Conservation (phyloP, 169 alveolate genomes). For the Nephromyces sp. region DNA sequence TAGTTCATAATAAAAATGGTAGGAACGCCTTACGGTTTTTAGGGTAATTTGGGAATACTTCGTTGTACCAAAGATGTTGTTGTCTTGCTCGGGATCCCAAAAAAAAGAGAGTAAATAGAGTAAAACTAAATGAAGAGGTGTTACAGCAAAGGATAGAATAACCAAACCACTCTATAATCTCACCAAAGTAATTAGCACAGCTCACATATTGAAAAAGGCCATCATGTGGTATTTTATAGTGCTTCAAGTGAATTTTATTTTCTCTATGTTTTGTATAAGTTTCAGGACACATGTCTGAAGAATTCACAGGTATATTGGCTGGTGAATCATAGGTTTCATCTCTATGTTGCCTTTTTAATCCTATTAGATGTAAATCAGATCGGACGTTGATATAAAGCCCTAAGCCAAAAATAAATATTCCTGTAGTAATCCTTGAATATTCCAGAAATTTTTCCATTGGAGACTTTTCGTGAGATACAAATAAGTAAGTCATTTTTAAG, state of each 20-base stretch:
- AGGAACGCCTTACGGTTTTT: constrained; percentile 2
- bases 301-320: neutral
- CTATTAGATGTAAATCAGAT: neutral
- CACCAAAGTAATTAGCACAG: constrained; percentile 17
- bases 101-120: constrained; percentile 1
- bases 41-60: neutral
- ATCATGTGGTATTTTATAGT: neutral
- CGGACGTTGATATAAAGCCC: neutral
- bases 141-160: neutral
- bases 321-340: neutral
- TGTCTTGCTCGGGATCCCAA: constrained; percentile 7
- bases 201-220: neutral
- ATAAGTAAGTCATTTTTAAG: too few species aligned
- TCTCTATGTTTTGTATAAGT: neutral
- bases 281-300: too few species aligned
- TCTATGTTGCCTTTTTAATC: neutral
- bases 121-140: neutral
- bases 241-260: neutral
- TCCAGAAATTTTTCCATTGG: neutral
- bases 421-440: neutral
- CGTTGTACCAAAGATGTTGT: constrained; percentile 7
- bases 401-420: neutral
- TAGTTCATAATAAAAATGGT: neutral
- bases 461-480: too few species aligned
- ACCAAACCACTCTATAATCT: constrained; percentile 11